phyloP scores from a whole-genome alignment of 768 basidiomycete genomes.

The Leccinellum albellum region DNA sequence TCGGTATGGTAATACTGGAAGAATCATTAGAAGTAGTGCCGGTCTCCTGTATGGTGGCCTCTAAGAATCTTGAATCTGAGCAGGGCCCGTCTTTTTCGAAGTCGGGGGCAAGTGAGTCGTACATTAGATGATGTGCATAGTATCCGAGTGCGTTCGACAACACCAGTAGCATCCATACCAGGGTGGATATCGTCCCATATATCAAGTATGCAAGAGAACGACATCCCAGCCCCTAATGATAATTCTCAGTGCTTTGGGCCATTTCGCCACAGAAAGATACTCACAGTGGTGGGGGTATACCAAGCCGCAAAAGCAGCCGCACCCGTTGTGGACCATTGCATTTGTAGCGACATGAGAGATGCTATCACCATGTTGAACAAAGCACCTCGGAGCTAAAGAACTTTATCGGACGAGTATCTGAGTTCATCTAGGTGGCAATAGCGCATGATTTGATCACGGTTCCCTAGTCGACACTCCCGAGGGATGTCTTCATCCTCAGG shows the following conservation, averaged over 20 bases:
- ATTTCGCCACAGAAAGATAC: neutral
- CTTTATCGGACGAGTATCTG: neutral
- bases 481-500: conserved; percentile 4
- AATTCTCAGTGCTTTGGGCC: neutral
- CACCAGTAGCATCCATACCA: conserved; percentile 29
- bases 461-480: conserved; percentile 17
- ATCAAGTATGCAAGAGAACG: conserved; percentile 31
- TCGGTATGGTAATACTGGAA: neutral
- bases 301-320: neutral
- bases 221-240: conserved; percentile 30
- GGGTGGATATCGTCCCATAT: conserved; percentile 28
- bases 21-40: no score
- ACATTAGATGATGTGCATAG: conserved; percentile 7
- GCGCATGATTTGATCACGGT: conserved; percentile 9
- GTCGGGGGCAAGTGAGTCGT: neutral
- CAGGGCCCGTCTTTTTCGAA: neutral
- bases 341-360: conserved; percentile 24
- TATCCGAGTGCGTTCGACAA: conserved; percentile 26
- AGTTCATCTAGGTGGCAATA: conserved; percentile 13
- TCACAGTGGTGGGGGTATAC: conserved; percentile 30
- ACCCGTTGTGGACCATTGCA: conserved; percentile 34
- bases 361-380: conserved; percentile 27
- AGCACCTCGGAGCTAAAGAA: conserved; percentile 22
- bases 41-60: no score
- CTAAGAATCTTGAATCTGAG: neutral